A percentile compares a stretch with the other conserved stretches of the same genome.
Conservation (phyloP, 495 filamentous ascomycete genomes). For the Xylaria intraflava region DNA sequence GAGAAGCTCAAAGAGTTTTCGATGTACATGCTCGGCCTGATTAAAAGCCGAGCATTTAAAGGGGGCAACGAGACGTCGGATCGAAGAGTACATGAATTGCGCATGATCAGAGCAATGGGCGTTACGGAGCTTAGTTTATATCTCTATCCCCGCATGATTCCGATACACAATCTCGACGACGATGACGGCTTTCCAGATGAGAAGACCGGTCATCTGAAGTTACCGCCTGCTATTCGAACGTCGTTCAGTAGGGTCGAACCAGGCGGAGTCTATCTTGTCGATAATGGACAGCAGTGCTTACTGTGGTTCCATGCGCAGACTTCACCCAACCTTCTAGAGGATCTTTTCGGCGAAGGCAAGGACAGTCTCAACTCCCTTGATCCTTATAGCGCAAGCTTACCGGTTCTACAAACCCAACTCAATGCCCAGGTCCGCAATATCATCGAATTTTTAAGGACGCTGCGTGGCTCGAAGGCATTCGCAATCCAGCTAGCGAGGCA, state of each 20-base stretch:
- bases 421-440: conserved; percentile 94
- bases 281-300: conserved; percentile 86
- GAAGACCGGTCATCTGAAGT: conserved; percentile 74
- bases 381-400: conserved; percentile 67
- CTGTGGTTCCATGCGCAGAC: conserved; percentile 84
- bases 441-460: conserved; percentile 72
- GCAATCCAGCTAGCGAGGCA: conserved; percentile 89
- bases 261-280: conserved; percentile 94
- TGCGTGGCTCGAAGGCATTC: conserved; percentile 79
- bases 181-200: conserved; percentile 81
- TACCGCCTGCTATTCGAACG: conserved; percentile 73
- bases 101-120: conserved; percentile 82
- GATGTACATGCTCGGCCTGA: conserved; percentile 91
- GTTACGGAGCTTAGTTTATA: conserved; percentile 80
- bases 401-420: conserved; percentile 80
- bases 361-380: conserved; percentile 68
- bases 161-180: conserved; percentile 82
- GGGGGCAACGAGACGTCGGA: conserved; percentile 89
- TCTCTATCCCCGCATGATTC: conserved; percentile 89
- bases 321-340: conserved; percentile 72
- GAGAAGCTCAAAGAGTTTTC: conserved; percentile 94
- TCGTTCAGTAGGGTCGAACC: conserved; percentile 86
- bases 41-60: conserved; percentile 93
- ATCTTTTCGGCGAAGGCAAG: conserved; percentile 79
- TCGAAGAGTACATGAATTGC: conserved; percentile 82